These are phyloP conservation scores for Plantago lanceolata DNA, from an alignment of 305 asterid species.

Conservation along the genomic window DNA sequence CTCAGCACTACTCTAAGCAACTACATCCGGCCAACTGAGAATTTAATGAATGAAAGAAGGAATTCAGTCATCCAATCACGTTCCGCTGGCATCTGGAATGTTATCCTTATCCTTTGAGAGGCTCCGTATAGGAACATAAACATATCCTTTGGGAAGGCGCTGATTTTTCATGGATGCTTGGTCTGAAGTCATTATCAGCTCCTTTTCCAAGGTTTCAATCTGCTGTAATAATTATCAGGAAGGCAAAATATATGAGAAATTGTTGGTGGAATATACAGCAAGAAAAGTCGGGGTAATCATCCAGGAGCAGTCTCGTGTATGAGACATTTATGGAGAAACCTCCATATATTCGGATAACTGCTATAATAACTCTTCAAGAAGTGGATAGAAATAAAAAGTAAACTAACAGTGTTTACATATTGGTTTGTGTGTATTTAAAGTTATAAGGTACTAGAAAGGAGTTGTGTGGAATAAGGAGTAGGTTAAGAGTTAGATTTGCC, in stretches of 20 bases:
- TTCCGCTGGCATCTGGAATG: slow-evolving; percentile 40
- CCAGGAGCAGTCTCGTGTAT: background rate
- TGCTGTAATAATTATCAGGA: slow-evolving; percentile 43
- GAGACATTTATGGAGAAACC: background rate
- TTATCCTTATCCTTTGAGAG: slow-evolving; percentile 69
- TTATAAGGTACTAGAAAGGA: too few relatives aligned
- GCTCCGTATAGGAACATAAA: slow-evolving; percentile 71
- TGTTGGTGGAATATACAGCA: background rate
- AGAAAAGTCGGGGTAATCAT: background rate
- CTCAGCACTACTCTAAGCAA: slow-evolving; percentile 16
- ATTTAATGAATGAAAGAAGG: background rate
- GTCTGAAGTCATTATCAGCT: slow-evolving; percentile 86
- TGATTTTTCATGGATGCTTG: slow-evolving; percentile 89
- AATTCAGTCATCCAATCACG: slow-evolving; percentile 37
- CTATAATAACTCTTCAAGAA: background rate
- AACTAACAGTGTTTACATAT: too few relatives aligned
- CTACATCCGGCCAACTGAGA: slow-evolving; percentile 14
- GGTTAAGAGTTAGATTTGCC: too few relatives aligned
- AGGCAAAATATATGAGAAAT: background rate
- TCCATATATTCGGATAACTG: background rate
- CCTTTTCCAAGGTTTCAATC: slow-evolving; percentile 74
- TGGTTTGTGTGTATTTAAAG: too few relatives aligned
- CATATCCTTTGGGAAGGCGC: slow-evolving; percentile 82
- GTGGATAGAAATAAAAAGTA: background rate
- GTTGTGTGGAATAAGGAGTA: too few relatives aligned